A percentile compares a stretch with the other conserved stretches of the same genome.
Evolutionary conservation across 805 yeast species (phyloP).

Genomic region (Ogataea zsoltii): DNA sequence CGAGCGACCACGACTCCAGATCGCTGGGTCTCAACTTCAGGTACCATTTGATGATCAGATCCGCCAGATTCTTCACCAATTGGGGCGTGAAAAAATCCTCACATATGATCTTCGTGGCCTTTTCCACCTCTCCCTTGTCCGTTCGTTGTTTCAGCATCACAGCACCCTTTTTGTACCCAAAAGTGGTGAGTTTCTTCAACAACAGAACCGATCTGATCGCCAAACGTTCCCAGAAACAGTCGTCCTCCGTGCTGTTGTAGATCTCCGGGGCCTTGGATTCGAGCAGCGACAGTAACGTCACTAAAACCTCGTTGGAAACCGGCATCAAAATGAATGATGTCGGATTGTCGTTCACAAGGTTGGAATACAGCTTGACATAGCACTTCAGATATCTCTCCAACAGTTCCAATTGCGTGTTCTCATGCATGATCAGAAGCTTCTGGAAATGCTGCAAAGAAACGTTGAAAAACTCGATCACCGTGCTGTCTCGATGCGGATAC

Average conservation of each 20-base stretch:
- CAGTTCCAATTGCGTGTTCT: conserved; percentile 45
- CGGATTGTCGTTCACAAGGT: conserved; percentile 60
- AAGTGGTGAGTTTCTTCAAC: conserved; percentile 62
- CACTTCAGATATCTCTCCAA: conserved; percentile 75
- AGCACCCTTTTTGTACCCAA: conserved; percentile 67
- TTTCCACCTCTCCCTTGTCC: conserved; percentile 63
- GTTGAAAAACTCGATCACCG: conserved; percentile 61
- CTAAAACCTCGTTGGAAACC: conserved; percentile 58
- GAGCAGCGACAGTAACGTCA: conserved; percentile 58
- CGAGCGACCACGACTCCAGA: conserved; percentile 76
- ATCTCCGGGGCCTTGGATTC: conserved; percentile 64
- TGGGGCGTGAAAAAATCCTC: conserved; percentile 58
- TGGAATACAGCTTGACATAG: conserved; percentile 70
- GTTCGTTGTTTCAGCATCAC: conserved; percentile 59
- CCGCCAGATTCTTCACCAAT: conserved; percentile 58
- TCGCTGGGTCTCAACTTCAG: conserved; percentile 73
- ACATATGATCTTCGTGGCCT: conserved; percentile 54
- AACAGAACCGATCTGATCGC: conserved; percentile 67
- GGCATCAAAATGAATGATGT: conserved; percentile 72
- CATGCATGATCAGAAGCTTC: conserved; percentile 53
- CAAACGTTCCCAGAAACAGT: conserved; percentile 71
- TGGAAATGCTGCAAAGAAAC: conserved; percentile 60
- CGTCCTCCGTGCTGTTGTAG: conserved; percentile 58
- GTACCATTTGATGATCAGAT: conserved; percentile 70
- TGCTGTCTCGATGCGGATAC: conserved; percentile 59